Evolutionary conservation across 169 alveolate genomes (phyloP), one percentile per base, ranked within the genome.

Genomic region (Eimeria acervulina): DNA sequence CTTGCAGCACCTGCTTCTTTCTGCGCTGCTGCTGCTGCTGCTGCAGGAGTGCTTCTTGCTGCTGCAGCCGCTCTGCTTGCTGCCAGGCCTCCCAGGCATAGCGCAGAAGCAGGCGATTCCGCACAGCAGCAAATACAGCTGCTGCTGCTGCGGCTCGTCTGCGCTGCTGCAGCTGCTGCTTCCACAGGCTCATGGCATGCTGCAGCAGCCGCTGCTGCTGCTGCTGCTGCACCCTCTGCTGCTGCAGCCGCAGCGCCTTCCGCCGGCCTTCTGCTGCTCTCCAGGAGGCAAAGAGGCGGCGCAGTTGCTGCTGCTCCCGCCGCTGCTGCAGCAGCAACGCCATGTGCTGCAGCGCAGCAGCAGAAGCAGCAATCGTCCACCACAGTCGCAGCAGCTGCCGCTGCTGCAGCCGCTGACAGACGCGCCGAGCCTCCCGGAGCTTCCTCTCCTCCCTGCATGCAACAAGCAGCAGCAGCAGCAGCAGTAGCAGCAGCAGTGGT

Each of bases 341-440:
- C 90, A 81, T 81, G 40, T 81, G 90, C 90, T 81, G 90, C 72
- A 81, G 90, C 51, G 90, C 90, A 81, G 90, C 68, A 81, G 90
- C 90, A 81, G 90, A 81, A 81, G 90, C 90, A 26, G 90, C 90
- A 26, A 81, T 6, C 2, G 31, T 21, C 90, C 90, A 81, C 90
- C 90, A 81, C 51, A 81, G 68, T 4, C 90, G 72, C 90, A 81
- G 72, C 90, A 81, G 70, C 42, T 42, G 90, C 47, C 90, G 90
- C 72, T 63, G 90, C 72, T 81, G 90, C 90, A 81, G 42, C 42
- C 26, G 66, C 72, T 81, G 72, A 44, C 66, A 81, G 70, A 81
- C 90, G 4, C n/a, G 47, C 13, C 70, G 36, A 17, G 72, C 90
- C 70, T 44, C 44, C 26, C 90, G 36, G 17, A 81, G 19, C 70